Conservation (phyloP, 169 alveolate genomes). For the Babesia sp. region DNA sequence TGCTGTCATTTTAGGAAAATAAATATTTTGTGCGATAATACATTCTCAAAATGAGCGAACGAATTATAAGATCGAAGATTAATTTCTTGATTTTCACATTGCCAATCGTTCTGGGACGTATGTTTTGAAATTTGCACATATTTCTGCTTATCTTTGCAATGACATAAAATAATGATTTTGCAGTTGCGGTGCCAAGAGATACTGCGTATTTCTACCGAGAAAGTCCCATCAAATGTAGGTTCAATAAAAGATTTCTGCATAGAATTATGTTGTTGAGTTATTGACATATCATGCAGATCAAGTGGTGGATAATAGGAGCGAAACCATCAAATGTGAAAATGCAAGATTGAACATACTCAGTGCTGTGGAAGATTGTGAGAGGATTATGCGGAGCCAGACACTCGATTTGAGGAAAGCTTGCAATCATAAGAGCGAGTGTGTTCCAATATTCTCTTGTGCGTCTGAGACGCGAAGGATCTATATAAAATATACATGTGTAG, state of each 20-base stretch:
- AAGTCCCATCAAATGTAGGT: not conserved
- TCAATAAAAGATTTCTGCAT: not conserved
- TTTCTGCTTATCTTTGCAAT: not conserved
- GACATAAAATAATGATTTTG: too few species aligned
- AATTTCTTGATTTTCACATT: not conserved
- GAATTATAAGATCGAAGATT: not conserved
- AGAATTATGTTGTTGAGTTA: too few species aligned
- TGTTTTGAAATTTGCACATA: not conserved
- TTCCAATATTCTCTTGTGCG: not conserved
- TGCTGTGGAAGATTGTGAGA: conserved; percentile 26
- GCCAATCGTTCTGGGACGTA: not conserved
- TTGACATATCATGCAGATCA: not conserved
- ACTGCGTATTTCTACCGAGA: not conserved
- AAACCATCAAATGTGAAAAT: conserved; percentile 1
- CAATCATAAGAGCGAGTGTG: not conserved
- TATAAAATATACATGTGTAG: conserved; percentile 1
- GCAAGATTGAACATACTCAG: not conserved
- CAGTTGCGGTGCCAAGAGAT: not conserved
- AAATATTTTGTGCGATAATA: too few species aligned
- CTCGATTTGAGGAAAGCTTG: not conserved
- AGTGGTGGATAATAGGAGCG: not conserved
- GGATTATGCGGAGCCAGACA: not conserved
- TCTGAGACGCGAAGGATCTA: not conserved
- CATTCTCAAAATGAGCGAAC: not conserved
- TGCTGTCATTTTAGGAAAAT: too few species aligned